Evolutionary conservation across 2,329 filamentous ascomycete species (phyloP).

Genomic region (Xylariaceae sp.): DNA sequence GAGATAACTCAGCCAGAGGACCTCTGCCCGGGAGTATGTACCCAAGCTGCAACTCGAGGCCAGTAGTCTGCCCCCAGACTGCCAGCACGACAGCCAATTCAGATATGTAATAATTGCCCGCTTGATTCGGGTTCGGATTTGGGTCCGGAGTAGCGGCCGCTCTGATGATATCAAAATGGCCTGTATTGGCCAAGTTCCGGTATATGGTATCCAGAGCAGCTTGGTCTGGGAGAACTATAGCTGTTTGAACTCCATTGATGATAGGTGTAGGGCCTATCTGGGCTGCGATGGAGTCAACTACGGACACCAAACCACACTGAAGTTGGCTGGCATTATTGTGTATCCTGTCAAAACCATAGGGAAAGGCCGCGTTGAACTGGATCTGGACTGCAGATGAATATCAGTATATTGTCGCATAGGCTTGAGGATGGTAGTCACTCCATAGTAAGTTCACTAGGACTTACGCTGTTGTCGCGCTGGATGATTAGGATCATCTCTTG

Average conservation of each 20-base stretch:
- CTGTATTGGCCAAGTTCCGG: too few relatives aligned
- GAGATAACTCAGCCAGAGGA: too few relatives aligned
- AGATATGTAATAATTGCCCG: not conserved
- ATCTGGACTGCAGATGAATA: not conserved
- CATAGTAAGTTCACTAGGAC: too few relatives aligned
- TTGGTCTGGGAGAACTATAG: constrained; percentile 1
- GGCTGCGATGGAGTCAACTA: constrained; percentile 8
- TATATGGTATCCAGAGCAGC: not conserved
- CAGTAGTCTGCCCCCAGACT: not conserved
- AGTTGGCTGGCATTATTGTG: not conserved
- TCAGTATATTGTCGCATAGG: too few relatives aligned
- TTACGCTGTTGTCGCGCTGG: too few relatives aligned
- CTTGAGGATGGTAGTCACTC: too few relatives aligned
- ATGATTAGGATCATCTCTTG: too few relatives aligned
- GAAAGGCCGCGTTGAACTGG: constrained; percentile 4
- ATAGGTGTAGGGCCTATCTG: constrained; percentile 6
- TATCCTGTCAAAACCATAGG: constrained; percentile 4
- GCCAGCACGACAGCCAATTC: not conserved
- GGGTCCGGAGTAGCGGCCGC: too few relatives aligned
- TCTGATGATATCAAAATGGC: too few relatives aligned
- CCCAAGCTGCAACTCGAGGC: constrained; percentile 1
- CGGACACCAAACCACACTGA: constrained; percentile 11
- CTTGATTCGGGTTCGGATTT: not conserved
- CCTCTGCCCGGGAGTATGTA: not conserved
- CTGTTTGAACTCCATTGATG: constrained; percentile 3